Base-by-base conservation (phyloP, 257 asterid genomes). In the Solanum sejunctum region DNA sequence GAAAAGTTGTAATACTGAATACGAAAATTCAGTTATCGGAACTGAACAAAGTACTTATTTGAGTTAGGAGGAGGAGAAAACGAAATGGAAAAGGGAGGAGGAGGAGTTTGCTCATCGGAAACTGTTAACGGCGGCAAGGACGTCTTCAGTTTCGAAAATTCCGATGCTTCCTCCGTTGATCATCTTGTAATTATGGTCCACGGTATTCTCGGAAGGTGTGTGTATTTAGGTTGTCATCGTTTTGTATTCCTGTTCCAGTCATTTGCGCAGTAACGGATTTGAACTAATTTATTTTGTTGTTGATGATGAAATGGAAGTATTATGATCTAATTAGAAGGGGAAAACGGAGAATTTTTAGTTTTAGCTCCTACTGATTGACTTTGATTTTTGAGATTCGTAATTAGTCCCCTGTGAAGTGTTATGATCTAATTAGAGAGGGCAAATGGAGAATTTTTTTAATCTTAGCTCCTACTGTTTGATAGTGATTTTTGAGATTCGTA, bases 151-250 rank as follows among this genome's bases (percentile, higher is more conserved):
- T 90, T 88, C 81, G 86, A 87, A 43, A 85, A 86, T 7, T 89
- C 94, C 49, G 94, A 93, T 85, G 92, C 88, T 84, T 86, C 90
- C 0, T 89, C 95, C 3, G 98, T 95, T 61, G 98, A 95, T 94
- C 99, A 97, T 91, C 98, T 97, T 15, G 96, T 95, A 63, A 89
- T 97, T 47, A 90, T 97, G 98, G 95, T 97, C 70, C 99, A 97
- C 85, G 99, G 99, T 70, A 97, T 97, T 88, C 98, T 97, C 3
- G 99, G 99, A 84, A 97, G 99, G 99, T 96, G 41, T 4, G 81
- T 67, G 47, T 73, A 39, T 52, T 8, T 8, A 13, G 4, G 1
- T 51, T 51, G 3, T 49, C 51, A 10, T 47, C 12, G 0, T 60
- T 63, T 63, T 23, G 4, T 12, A 23, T 63, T 66, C 2, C 45